Evolutionary conservation across 1,284 basidiomycete species (phyloP).

Genomic region (Pisolithus thermaeus): DNA sequence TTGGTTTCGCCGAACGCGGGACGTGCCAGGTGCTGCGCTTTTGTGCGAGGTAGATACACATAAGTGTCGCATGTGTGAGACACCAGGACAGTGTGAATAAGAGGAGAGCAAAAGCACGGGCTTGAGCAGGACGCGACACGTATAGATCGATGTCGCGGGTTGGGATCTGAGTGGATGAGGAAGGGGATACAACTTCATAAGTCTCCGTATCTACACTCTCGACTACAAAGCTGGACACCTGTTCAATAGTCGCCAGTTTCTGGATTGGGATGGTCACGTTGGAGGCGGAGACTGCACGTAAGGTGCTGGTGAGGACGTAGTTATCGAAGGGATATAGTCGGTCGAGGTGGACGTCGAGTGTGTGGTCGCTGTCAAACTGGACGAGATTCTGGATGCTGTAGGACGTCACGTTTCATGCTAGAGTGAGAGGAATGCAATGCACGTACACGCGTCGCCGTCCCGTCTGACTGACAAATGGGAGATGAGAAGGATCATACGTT

Average conservation of each 20-base stretch:
- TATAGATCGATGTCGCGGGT: slow-evolving; percentile 42
- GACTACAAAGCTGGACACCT: slow-evolving; percentile 45
- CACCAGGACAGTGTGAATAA: slow-evolving; percentile 49
- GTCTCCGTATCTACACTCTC: slow-evolving; percentile 37
- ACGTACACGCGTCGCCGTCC: slow-evolving; percentile 39
- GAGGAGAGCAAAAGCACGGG: slow-evolving; percentile 39
- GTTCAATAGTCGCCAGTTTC: slow-evolving; percentile 38
- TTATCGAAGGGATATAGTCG: slow-evolving; percentile 55
- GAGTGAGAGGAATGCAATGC: not conserved
- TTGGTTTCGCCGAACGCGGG: slow-evolving; percentile 22
- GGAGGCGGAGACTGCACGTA: slow-evolving; percentile 34
- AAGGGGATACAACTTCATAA: slow-evolving; percentile 23
- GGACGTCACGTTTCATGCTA: not conserved
- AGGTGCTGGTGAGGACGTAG: slow-evolving; percentile 44
- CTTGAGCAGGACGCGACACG: slow-evolving; percentile 40
- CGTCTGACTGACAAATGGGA: slow-evolving; percentile 37
- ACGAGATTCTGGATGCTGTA: slow-evolving; percentile 48
- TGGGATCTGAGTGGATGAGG: slow-evolving; percentile 22
- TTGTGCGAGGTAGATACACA: slow-evolving; percentile 39
- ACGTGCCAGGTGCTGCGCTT: slow-evolving; percentile 11
- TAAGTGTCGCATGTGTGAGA: slow-evolving; percentile 45
- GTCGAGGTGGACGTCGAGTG: slow-evolving; percentile 51
- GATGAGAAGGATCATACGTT: slow-evolving; percentile 40
- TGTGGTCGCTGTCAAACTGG: slow-evolving; percentile 53
- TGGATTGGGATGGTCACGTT: slow-evolving; percentile 40